Evolutionary conservation across 345 rosid genomes (phyloP), one percentile per base, ranked within the genome.

Genomic region (Aquilaria malaccensis): DNA sequence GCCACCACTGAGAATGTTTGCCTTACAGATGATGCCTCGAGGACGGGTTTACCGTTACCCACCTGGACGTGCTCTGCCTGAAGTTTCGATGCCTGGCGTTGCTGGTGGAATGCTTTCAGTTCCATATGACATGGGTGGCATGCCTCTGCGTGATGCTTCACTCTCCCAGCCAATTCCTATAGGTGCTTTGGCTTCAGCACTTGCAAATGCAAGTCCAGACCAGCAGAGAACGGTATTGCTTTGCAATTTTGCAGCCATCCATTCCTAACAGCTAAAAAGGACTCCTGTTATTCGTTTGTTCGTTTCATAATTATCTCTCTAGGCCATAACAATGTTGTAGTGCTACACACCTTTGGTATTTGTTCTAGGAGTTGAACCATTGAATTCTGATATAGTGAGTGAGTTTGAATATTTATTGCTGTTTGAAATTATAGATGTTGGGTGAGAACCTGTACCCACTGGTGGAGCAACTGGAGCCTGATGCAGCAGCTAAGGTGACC

Each of bases 361-460:
- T 22, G 22, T 22, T 1, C 22, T 22, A 22, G 22, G 22, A 22
- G 22, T 22, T 22, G 22, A 22, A 22, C 22, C 22, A 22, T 22
- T 22, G 22, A 22, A 22, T 22, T 22, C 22, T 22, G 22, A 22
- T 22, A 22, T 22, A 22, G 22, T 22, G 22, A 22, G 22, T 22
- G 22, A 22, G 22, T 22, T 22, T 22, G 22, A 22, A 22, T 22
- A 22, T 22, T 61, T 5, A 58, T 22, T 37, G 43, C 43, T 37
- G 43, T 37, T 37, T 37, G 43, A 9, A 37, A 37, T 48, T 72
- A 69, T 66, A 92, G 98, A 81, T 93, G 96, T 74, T 93, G 63
- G 98, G 98, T 2, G 96, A 93, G 85, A 93, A 74, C 76, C 94
- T 93, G 45, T 93, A 93, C 72, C 98, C 97, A 7, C 85, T 81